phyloP scores from a whole-genome alignment of 2,329 filamentous ascomycete species.

The Hypoxylon sp. region DNA sequence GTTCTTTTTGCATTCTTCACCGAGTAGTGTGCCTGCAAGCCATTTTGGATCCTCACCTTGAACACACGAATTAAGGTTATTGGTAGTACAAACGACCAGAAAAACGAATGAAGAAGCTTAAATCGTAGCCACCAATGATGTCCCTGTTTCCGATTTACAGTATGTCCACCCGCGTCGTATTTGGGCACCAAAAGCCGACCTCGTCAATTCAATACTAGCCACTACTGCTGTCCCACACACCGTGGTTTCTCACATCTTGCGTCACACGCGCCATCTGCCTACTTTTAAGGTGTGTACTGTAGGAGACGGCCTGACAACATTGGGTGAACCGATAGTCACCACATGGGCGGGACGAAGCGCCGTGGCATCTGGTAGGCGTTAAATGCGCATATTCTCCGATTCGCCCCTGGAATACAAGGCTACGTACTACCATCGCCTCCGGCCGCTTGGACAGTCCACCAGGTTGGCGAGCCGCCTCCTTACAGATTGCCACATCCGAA shows the following conservation, averaged over 20 bases:
- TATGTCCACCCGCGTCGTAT: neutral
- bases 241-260: slow-evolving; percentile 16
- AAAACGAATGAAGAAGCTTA: slow-evolving; percentile 18
- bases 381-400: slow-evolving; percentile 7
- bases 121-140: slow-evolving; percentile 25
- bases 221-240: slow-evolving; percentile 10
- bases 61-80: slow-evolving; percentile 24
- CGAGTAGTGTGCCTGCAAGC: neutral
- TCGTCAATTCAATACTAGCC: slow-evolving; percentile 23
- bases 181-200: slow-evolving; percentile 10
- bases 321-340: slow-evolving; percentile 7
- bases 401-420: slow-evolving; percentile 6
- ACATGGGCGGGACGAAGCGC: slow-evolving; percentile 10
- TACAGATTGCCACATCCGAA: slow-evolving; percentile 11
- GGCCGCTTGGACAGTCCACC: slow-evolving; percentile 10
- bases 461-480: slow-evolving; percentile 23
- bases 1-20: slow-evolving; percentile 8
- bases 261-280: slow-evolving; percentile 8
- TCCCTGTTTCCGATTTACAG: slow-evolving; percentile 5
- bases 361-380: slow-evolving; percentile 17
- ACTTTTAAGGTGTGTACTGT: neutral
- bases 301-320: slow-evolving; percentile 1
- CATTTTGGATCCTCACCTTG: slow-evolving; percentile 15
- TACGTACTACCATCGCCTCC: slow-evolving; percentile 1
- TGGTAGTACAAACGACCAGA: slow-evolving; percentile 1